Percentiles rank a stretch among this genome's conserved stretches.
Conservation (phyloP, 2,329 filamentous ascomycete genomes). For the Juglanconis sp. region DNA sequence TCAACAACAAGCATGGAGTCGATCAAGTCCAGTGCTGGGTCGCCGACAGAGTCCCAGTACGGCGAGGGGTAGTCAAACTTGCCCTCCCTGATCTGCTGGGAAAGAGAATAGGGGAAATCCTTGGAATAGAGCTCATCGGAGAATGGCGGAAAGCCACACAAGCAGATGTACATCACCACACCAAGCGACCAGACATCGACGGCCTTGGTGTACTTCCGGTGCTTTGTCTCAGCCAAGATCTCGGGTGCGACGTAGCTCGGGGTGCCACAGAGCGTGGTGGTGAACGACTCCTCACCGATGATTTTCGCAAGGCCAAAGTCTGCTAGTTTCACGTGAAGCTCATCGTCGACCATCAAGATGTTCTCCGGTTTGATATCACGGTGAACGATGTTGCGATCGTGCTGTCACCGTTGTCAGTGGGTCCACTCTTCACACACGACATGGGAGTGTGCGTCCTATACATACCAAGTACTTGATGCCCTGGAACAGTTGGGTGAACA, state of each 20-base stretch:
- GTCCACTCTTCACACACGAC: neutral
- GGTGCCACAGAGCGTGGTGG: slow-evolving; percentile 93
- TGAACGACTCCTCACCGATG: slow-evolving; percentile 97
- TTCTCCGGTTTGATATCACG: slow-evolving; percentile 98
- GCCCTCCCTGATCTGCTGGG: slow-evolving; percentile 85
- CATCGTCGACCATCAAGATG: slow-evolving; percentile 81
- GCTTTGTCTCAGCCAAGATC: slow-evolving; percentile 77
- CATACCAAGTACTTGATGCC: slow-evolving; percentile 87
- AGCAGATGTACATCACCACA: slow-evolving; percentile 95
- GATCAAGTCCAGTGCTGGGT: slow-evolving; percentile 88
- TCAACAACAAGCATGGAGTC: slow-evolving; percentile 93
- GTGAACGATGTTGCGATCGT: slow-evolving; percentile 95
- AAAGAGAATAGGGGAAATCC: slow-evolving; percentile 82
- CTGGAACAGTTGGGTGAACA: slow-evolving; percentile 89
- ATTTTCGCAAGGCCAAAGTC: slow-evolving; percentile 98
- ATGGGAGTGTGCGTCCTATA: neutral
- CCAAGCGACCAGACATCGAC: slow-evolving; percentile 97
- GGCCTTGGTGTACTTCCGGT: slow-evolving; percentile 87
- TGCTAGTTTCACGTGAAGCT: slow-evolving; percentile 84
- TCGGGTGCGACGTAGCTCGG: slow-evolving; percentile 96
- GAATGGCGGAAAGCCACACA: slow-evolving; percentile 96
- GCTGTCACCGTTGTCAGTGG: slow-evolving; percentile 51
- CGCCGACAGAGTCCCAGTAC: slow-evolving; percentile 88
- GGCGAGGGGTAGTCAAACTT: slow-evolving; percentile 93
- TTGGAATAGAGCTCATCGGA: slow-evolving; percentile 82